phyloP scores from a whole-genome alignment of 192 early-diverging fungal genomes.

The Thamnidium elegans region DNA sequence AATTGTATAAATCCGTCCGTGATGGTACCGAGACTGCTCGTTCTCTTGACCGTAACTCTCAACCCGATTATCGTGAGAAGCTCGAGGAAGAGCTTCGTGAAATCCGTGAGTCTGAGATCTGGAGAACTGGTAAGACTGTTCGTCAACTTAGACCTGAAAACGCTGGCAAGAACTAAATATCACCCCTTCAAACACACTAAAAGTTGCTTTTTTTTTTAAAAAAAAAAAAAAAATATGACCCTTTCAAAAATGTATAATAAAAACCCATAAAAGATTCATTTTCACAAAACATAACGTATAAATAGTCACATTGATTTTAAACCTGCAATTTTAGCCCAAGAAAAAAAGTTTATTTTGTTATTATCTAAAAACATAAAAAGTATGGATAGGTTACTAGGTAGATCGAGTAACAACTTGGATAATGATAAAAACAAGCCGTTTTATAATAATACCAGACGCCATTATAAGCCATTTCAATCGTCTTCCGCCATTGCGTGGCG shows the following conservation, averaged over 20 bases:
- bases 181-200: background rate
- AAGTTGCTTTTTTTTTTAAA: slow-evolving; percentile 7
- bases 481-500: too few species aligned
- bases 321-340: too few species aligned
- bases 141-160: slow-evolving; percentile 89
- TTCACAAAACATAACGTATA: too few species aligned
- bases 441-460: too few species aligned
- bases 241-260: slow-evolving; percentile 2
- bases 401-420: too few species aligned
- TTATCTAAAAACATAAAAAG: too few species aligned
- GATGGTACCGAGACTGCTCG: slow-evolving; percentile 86
- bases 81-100: slow-evolving; percentile 89
- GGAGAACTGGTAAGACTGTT: slow-evolving; percentile 86
- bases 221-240: slow-evolving; percentile 5
- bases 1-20: slow-evolving; percentile 83
- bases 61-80: slow-evolving; percentile 87
- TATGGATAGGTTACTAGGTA: too few species aligned
- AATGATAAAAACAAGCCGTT: too few species aligned
- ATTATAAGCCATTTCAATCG: too few species aligned
- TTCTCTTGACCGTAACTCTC: slow-evolving; percentile 83
- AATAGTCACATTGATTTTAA: too few species aligned
- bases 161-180: slow-evolving; percentile 35
- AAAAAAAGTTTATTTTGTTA: too few species aligned
- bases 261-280: too few species aligned
- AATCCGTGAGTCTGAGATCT: slow-evolving; percentile 90